Conservation (phyloP, 768 basidiomycete genomes). For the Pisolithus sp. region DNA sequence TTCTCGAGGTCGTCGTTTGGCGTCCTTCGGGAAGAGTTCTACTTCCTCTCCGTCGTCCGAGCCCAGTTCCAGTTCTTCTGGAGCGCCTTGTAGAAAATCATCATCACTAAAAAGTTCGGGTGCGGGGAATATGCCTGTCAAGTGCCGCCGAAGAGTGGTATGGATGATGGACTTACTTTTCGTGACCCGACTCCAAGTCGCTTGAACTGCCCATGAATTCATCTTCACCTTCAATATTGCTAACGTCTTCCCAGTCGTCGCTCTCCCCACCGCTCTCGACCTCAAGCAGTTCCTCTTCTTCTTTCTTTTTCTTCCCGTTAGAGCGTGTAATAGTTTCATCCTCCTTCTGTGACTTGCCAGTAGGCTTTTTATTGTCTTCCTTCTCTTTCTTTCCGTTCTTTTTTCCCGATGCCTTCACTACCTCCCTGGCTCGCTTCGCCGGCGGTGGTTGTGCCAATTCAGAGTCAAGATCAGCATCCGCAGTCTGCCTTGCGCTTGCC, state of each 20-base stretch:
- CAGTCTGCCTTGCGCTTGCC: conserved; percentile 71
- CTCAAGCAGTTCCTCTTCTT: conserved; percentile 31
- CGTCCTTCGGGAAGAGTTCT: conserved; percentile 29
- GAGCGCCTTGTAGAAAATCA: conserved; percentile 43
- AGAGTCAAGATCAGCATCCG: conserved; percentile 25
- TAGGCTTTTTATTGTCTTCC: conserved; percentile 11
- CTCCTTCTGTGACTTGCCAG: conserved; percentile 36
- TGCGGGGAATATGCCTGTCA: not conserved
- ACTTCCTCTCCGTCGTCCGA: conserved; percentile 52
- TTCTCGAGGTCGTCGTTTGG: conserved; percentile 33
- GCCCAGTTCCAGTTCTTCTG: conserved; percentile 58
- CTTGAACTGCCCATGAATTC: conserved; percentile 42
- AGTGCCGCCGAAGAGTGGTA: not conserved
- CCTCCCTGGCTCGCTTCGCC: conserved; percentile 33
- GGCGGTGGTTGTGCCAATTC: conserved; percentile 21
- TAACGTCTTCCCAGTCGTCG: conserved; percentile 29
- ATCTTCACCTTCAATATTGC: conserved; percentile 33
- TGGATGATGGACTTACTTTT: conserved; percentile 35
- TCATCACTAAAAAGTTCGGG: conserved; percentile 37
- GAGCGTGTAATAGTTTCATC: conserved; percentile 46
- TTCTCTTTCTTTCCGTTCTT: conserved; percentile 11
- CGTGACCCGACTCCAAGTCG: conserved; percentile 43
- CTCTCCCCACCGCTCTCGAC: conserved; percentile 26
- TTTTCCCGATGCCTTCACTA: conserved; percentile 17
- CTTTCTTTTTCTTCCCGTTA: conserved; percentile 39